Conservation (phyloP, 331 rosid genomes). For the Quercus phellos region DNA sequence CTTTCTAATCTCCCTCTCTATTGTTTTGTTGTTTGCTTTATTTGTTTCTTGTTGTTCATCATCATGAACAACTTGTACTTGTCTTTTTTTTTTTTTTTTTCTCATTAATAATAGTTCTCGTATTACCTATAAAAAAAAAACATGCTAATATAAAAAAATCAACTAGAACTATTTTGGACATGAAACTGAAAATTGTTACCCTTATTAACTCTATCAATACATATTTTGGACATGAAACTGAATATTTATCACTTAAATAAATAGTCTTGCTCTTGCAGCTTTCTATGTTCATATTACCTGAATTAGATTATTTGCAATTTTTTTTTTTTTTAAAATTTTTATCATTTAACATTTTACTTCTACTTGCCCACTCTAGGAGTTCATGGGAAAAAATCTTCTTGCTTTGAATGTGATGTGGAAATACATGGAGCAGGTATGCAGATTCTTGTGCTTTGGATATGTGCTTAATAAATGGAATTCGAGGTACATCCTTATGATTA, state of each 20-base stretch:
- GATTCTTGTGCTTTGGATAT: slow-evolving; percentile 5
- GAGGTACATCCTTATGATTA: not conserved
- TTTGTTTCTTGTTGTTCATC: too few relatives aligned
- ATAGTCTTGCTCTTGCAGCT: not conserved
- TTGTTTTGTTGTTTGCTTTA: too few relatives aligned
- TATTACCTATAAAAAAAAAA: too few relatives aligned
- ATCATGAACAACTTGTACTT: too few relatives aligned
- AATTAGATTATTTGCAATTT: not conserved
- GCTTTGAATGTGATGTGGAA: slow-evolving; percentile 99
- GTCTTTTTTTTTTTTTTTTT: too few relatives aligned
- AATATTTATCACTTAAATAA: not conserved
- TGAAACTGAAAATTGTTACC: too few relatives aligned
- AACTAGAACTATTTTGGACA: too few relatives aligned
- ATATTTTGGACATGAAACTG: too few relatives aligned
- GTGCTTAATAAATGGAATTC: not conserved
- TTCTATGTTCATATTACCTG: slow-evolving; percentile 1
- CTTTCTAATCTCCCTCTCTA: too few relatives aligned
- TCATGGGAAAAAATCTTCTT: slow-evolving; percentile 91
- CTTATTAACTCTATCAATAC: too few relatives aligned
- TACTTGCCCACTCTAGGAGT: slow-evolving; percentile 53
- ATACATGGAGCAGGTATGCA: slow-evolving; percentile 86
- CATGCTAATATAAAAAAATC: too few relatives aligned
- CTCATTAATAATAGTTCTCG: too few relatives aligned
- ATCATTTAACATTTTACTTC: slow-evolving; percentile 14
- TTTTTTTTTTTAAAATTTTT: not conserved